Evolutionary conservation across 176 grass and related monocot genomes (phyloP).

Genomic region (Oryza rufipogon): DNA sequence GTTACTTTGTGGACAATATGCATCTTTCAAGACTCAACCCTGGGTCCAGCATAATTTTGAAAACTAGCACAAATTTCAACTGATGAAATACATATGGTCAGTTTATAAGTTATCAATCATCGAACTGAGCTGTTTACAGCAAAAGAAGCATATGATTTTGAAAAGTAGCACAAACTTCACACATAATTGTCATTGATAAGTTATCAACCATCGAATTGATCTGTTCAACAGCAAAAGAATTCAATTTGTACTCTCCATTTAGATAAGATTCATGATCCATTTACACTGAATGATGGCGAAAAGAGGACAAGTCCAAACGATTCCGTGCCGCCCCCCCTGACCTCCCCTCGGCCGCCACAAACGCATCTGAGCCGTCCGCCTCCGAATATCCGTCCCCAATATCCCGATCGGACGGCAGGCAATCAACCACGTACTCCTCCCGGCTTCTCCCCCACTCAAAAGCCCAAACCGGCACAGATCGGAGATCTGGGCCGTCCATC

Average conservation of each 20-base stretch:
- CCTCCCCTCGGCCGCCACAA: neutral
- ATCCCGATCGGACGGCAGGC: constrained; percentile 9
- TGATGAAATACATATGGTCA: neutral
- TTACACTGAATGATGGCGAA: neutral
- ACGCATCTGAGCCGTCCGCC: constrained; percentile 34
- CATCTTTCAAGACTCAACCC: neutral
- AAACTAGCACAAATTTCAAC: neutral
- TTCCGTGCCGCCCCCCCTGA: constrained; percentile 37
- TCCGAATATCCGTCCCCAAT: constrained; percentile 29
- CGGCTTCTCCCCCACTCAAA: neutral
- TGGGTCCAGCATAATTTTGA: neutral
- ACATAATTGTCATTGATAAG: neutral
- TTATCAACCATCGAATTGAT: neutral
- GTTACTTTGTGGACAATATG: neutral
- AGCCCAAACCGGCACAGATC: neutral
- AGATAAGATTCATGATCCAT: neutral
- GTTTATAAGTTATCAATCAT: too few species aligned
- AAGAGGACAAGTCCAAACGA: neutral
- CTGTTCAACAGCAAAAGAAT: neutral
- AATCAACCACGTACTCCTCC: neutral
- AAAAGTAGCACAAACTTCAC: too few species aligned
- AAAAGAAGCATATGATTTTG: too few species aligned
- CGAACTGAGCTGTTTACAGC: too few species aligned
- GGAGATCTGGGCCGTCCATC: neutral
- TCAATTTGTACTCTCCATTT: neutral